phyloP scores from a whole-genome alignment of 306 rosid genomes.

The Notholithocarpus densiflorus region DNA sequence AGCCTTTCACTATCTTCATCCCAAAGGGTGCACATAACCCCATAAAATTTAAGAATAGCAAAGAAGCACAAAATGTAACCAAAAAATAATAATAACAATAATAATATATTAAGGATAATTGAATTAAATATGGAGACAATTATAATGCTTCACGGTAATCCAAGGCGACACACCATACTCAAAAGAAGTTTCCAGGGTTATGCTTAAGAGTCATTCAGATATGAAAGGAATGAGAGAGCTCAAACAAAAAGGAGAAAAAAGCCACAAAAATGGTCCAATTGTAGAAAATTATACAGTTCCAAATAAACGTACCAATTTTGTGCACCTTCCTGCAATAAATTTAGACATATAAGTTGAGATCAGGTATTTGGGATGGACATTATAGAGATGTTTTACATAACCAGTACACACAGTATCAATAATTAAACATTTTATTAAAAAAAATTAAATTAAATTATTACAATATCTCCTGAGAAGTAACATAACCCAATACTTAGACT shows the following conservation, averaged over 20 bases:
- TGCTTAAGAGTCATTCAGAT: slow-evolving; percentile 38
- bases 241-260: slow-evolving; percentile 57
- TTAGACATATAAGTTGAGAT: slow-evolving; percentile 47
- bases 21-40: slow-evolving; percentile 38
- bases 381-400: background rate
- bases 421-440: too few relatives aligned
- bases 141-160: slow-evolving; percentile 34
- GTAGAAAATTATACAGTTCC: slow-evolving; percentile 61
- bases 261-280: slow-evolving; percentile 45
- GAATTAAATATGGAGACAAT: slow-evolving; percentile 31
- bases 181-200: slow-evolving; percentile 25
- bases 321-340: slow-evolving; percentile 72
- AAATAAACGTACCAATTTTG: slow-evolving; percentile 55
- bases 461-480: background rate
- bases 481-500: background rate
- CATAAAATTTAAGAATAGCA: slow-evolving; percentile 39
- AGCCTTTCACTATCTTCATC: slow-evolving; percentile 47
- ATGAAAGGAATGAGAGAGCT: slow-evolving; percentile 45
- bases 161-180: slow-evolving; percentile 42
- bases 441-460: background rate
- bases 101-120: slow-evolving; percentile 20
- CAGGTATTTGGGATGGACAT: slow-evolving; percentile 16
- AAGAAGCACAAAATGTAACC: slow-evolving; percentile 33
- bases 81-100: background rate
- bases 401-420: slow-evolving; percentile 17